Evolutionary conservation across 1,284 basidiomycete genomes (phyloP), one percentile per base, ranked within the genome.

Genomic region (Trichosporon ovoides): DNA sequence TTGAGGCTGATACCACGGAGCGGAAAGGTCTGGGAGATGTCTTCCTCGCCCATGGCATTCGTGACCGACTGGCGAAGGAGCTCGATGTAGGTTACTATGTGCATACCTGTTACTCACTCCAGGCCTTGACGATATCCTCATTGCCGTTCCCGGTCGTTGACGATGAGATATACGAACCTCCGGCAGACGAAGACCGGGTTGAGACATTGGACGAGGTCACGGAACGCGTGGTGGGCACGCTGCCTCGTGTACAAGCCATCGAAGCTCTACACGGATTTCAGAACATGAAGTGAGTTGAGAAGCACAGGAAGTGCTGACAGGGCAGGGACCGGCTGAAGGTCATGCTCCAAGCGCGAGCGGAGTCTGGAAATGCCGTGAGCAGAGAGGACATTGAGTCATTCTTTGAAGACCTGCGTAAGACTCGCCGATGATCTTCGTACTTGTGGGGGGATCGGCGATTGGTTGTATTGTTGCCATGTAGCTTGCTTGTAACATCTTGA

Each of bases 191-290:
- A 4, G 68, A 69, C 14, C 35, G 59, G 46, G 68, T 67, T 65
- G 73, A 76, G 57, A 70, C 72, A 3, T 61, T 74, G 9, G 75
- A 77, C 19, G 49, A 73, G 50, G 68, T 73, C 14, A 75, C 74
- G 10, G 66, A 60, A 19, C 65, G 71, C 24, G 66, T 75, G 1
- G 60, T 78, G 3, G 61, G 61, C 13, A 36, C 57, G 16, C 46
- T 78, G 11, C 77, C 77, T 2, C 54, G 75, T 5, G 69, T 70
- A 0, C 77, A 77, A 56, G 73, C 77, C 22, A 76, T 78, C 51
- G 75, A 78, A 56, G 73, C 74, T 4, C 40, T 77, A 35, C 69
- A 75, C 38, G 74, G 70, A 4, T 77, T 74, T 58, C 70, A 74
- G 38, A 59, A 55, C 18, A 72, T 77, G 67, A 75, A 74, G 75